A percentile compares a stretch with the other conserved stretches of the same genome.
Evolutionary conservation across 331 rosid species (phyloP).

Genomic region (Dryas integrifolia): DNA sequence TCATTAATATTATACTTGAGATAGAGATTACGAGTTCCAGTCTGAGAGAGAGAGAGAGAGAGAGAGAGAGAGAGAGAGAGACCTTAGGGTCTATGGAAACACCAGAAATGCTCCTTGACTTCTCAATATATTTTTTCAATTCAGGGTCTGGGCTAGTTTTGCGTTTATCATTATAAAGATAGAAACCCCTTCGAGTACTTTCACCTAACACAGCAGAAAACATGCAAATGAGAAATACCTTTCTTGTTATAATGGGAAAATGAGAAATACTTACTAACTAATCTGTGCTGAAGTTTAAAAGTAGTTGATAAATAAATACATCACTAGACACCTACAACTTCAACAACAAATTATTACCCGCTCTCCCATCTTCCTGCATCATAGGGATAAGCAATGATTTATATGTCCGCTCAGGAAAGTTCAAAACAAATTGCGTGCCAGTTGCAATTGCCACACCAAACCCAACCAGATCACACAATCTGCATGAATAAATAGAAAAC

Average conservation of each 20-base stretch:
- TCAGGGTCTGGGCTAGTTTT: conserved; percentile 82
- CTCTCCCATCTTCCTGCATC: conserved; percentile 82
- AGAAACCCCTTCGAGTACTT: conserved; percentile 74
- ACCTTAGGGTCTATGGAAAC: conserved; percentile 75
- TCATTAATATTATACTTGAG: neutral
- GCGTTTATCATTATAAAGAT: conserved; percentile 64
- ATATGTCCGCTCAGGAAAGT: conserved; percentile 77
- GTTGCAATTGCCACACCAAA: conserved; percentile 83
- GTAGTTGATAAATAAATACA: conserved; percentile 9
- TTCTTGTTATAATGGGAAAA: neutral
- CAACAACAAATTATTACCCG: conserved; percentile 45
- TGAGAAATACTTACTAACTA: conserved; percentile 9
- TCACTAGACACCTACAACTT: neutral
- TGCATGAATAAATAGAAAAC: conserved; percentile 31
- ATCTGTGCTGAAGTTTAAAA: conserved; percentile 17
- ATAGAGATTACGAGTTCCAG: neutral
- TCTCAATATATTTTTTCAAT: conserved; percentile 70
- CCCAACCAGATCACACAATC: conserved; percentile 86
- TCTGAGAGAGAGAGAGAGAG: conserved; percentile 16
- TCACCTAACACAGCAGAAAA: conserved; percentile 56
- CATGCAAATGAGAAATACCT: conserved; percentile 2
- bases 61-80: conserved; percentile 27
- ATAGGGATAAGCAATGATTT: conserved; percentile 80
- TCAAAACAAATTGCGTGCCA: conserved; percentile 53
- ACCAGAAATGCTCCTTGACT: conserved; percentile 71